Evolutionary conservation across 164 flowering plant genomes (phyloP).

Genomic region (Echeveria elegans): DNA sequence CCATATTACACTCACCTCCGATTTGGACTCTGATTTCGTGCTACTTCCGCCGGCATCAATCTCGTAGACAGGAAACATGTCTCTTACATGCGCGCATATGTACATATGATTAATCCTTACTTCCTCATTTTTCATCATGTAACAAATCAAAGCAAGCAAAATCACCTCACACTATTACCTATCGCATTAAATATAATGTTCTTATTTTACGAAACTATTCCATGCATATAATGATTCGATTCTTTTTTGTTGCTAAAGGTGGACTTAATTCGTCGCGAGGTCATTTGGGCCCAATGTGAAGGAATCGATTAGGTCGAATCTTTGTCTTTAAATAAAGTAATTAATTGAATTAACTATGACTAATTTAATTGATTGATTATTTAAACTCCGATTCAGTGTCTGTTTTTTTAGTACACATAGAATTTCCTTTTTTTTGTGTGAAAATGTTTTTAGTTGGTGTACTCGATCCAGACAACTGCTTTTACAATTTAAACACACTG

Average conservation of each 20-base stretch:
- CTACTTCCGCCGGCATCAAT: conserved; percentile 28
- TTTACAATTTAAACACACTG: background rate
- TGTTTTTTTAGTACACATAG: conserved; percentile 15
- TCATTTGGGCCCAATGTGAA: background rate
- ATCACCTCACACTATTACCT: background rate
- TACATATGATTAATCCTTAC: background rate
- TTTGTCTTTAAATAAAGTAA: background rate
- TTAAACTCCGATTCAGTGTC: conserved; percentile 38
- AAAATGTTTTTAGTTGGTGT: background rate
- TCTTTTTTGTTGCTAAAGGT: too few species aligned
- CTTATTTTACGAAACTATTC: too few species aligned
- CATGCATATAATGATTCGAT: too few species aligned
- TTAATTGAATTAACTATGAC: background rate
- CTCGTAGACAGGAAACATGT: conserved; percentile 2
- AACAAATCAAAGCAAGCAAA: background rate
- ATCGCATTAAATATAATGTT: background rate
- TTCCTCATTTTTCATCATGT: background rate
- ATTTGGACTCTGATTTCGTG: conserved; percentile 34
- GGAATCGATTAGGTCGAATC: background rate
- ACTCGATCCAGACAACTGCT: too few species aligned
- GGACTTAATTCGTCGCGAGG: too few species aligned
- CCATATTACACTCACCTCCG: conserved; percentile 58
- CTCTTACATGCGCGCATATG: background rate
- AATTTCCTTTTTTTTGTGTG: background rate
- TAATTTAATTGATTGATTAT: too few species aligned